phyloP scores from a whole-genome alignment of 2,329 filamentous ascomycete species.

The Cladobotryum protrusum region DNA sequence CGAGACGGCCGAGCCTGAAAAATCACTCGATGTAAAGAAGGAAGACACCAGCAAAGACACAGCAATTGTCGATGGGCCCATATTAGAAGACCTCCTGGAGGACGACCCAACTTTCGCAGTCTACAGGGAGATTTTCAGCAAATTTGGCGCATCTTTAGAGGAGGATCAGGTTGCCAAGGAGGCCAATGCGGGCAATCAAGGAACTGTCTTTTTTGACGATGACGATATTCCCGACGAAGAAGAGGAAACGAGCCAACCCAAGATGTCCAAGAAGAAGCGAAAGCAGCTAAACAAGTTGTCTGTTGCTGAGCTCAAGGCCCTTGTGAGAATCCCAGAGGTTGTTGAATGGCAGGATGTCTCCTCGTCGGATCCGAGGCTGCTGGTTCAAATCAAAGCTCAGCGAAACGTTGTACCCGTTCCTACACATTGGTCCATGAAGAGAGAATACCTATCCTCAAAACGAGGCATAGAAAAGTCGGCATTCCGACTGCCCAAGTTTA shows the following conservation, averaged over 20 bases:
- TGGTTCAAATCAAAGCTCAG: slow-evolving; percentile 92
- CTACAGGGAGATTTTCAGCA: slow-evolving; percentile 76
- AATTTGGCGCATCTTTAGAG: slow-evolving; percentile 62
- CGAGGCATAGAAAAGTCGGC: slow-evolving; percentile 92
- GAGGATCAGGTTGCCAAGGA: slow-evolving; percentile 61
- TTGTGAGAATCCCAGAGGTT: slow-evolving; percentile 85
- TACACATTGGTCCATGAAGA: slow-evolving; percentile 88
- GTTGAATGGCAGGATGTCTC: slow-evolving; percentile 98
- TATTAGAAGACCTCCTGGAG: slow-evolving; percentile 54
- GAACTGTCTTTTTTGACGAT: slow-evolving; percentile 78
- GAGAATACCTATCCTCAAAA: slow-evolving; percentile 95
- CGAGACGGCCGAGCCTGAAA: slow-evolving; percentile 1
- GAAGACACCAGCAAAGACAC: slow-evolving; percentile 28
- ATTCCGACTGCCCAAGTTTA: slow-evolving; percentile 91
- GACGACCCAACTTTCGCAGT: slow-evolving; percentile 75
- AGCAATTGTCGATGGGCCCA: slow-evolving; percentile 40
- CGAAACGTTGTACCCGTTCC: slow-evolving; percentile 95
- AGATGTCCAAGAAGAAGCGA: slow-evolving; percentile 88
- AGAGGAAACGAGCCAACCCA: slow-evolving; percentile 60
- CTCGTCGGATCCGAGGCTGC: slow-evolving; percentile 77
- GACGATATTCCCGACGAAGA: slow-evolving; percentile 82
- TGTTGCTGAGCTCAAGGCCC: slow-evolving; percentile 88
- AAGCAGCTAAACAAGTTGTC: slow-evolving; percentile 90
- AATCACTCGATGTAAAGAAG: slow-evolving; percentile 12
- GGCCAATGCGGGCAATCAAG: slow-evolving; percentile 65